Evolutionary conservation across 2,329 filamentous ascomycete genomes (phyloP).

Genomic region (Ceratocystis lukuohia): DNA sequence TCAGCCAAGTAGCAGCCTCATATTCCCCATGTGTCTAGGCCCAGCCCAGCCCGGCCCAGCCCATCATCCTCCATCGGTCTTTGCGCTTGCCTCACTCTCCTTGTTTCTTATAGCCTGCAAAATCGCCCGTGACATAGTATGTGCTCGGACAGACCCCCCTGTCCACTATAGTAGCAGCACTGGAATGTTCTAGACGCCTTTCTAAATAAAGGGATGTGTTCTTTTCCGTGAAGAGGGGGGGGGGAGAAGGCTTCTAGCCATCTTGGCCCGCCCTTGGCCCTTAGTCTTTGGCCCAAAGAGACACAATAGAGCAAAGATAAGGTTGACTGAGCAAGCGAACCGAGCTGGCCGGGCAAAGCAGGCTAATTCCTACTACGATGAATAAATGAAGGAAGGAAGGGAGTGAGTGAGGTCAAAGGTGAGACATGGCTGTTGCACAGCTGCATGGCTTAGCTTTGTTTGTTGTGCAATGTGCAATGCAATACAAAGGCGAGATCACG

Average conservation of each 20-base stretch:
- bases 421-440: too few species aligned
- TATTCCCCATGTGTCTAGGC: too few species aligned
- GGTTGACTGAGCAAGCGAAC: too few species aligned
- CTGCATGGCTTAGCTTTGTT: too few species aligned
- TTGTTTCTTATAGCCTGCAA: neutral
- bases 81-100: too few species aligned
- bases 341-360: neutral
- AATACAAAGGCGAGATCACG: neutral
- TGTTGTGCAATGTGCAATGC: too few species aligned
- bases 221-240: neutral
- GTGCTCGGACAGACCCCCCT: neutral
- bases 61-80: too few species aligned
- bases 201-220: neutral
- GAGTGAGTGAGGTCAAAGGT: neutral
- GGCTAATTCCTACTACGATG: neutral
- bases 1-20: too few species aligned
- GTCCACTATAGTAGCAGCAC: neutral
- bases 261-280: too few species aligned
- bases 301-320: too few species aligned
- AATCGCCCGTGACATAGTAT: neutral
- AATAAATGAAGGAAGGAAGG: neutral
- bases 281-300: too few species aligned
- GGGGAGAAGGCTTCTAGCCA: neutral
- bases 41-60: too few species aligned
- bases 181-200: constrained; percentile 3